These are phyloP conservation scores for Candolleomyces aberdarensis DNA, from an alignment of 768 basidiomycete genomes.

Conservation along the genomic window DNA sequence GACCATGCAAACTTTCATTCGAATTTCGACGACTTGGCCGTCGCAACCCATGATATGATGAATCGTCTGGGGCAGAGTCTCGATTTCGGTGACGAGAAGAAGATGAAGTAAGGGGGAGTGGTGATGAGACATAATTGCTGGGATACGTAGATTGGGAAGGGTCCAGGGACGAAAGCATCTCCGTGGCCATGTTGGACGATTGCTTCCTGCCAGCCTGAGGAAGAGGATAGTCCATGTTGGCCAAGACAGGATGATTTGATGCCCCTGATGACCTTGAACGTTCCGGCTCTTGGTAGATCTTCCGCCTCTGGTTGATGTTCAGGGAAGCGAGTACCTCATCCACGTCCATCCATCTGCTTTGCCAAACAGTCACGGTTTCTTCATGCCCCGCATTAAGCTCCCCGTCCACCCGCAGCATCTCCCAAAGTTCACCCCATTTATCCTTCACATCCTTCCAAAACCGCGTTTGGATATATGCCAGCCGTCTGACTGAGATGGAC, in stretches of 20 bases:
- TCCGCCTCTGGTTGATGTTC: slow-evolving; percentile 25
- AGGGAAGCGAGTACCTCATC: slow-evolving; percentile 43
- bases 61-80: slow-evolving; percentile 15
- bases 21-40: slow-evolving; percentile 18
- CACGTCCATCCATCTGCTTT: slow-evolving; percentile 63
- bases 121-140: slow-evolving; percentile 19
- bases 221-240: slow-evolving; percentile 14
- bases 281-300: slow-evolving; percentile 22
- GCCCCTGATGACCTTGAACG: slow-evolving; percentile 7
- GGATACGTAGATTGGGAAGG: slow-evolving; percentile 13
- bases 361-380: slow-evolving; percentile 75
- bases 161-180: slow-evolving; percentile 23
- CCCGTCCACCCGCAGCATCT: slow-evolving; percentile 70
- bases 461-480: slow-evolving; percentile 54
- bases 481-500: slow-evolving; percentile 43
- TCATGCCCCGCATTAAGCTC: slow-evolving; percentile 62
- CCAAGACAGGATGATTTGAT: slow-evolving; percentile 9
- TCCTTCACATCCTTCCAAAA: slow-evolving; percentile 62
- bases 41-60: slow-evolving; percentile 10
- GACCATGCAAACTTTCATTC: slow-evolving; percentile 16
- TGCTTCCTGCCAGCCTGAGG: background rate
- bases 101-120: slow-evolving; percentile 24
- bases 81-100: slow-evolving; percentile 23
- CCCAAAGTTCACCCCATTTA: slow-evolving; percentile 82
- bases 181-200: slow-evolving; percentile 12